Evolutionary conservation across 768 basidiomycete species (phyloP), one percentile per base, ranked within the genome.

Genomic region (Boletus speciosus): DNA sequence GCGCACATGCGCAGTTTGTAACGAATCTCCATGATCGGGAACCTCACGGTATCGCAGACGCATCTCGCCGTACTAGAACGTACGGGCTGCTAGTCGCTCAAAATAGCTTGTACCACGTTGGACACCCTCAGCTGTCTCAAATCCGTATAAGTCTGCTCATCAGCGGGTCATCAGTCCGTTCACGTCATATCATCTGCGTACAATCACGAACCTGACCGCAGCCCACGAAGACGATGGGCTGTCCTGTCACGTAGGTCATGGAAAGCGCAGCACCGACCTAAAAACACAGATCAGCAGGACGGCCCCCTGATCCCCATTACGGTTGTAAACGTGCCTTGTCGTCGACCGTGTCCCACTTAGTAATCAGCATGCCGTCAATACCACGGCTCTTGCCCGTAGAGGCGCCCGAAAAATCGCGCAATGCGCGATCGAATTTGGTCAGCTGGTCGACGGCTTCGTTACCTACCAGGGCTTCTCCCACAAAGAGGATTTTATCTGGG

Each of bases 371-470:
- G 25, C 96, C 97, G 67, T 99, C 97, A 57, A 99, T 96, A 6
- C 97, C 97, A 21, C 97, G 83, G 46, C 87, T 87, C 67, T 84
- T 84, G 10, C 82, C 81, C 14, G 66, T 49, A 0, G 84, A 81
- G 6, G 83, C 81, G 16, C 86, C 82, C 6, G 93, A 93, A 65
- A 98, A 98, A 66, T 99, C 94, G 23, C 88, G 85, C 54, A 99
- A 71, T 1, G 95, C 88, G 16, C 94, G 85, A 67, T 99, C 95
- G 67, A 99, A 99, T 72, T 98, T 98, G 49, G 87, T 88, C 50
- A 98, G 74, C 62, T 99, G 97, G 74, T 99, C 97, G 27, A 98
- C 95, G 2, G 97, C 97, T 71, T 99, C 97, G 69, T 99, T 99
- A 7, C 97, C 97, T 6, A 98, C 97, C 38, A 98, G 77, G 0